Evolutionary conservation across 192 early-diverging fungal genomes (phyloP).

Genomic region (Coemansia sp.): DNA sequence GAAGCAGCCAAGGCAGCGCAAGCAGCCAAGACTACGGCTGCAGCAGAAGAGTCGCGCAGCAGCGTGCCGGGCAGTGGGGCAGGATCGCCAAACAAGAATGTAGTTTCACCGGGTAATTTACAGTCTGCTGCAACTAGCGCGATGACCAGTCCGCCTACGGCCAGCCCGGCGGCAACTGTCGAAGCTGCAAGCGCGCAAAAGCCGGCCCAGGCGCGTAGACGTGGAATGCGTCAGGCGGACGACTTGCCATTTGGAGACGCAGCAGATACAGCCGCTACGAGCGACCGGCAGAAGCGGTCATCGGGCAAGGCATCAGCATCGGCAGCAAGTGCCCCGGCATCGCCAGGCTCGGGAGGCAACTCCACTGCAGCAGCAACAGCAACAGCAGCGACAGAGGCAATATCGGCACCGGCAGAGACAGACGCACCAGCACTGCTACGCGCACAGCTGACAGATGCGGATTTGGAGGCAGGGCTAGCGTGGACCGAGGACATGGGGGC

Average conservation of each 20-base stretch:
- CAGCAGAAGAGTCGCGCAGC: conserved; percentile 5
- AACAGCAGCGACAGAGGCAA: background rate
- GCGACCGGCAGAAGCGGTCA: background rate
- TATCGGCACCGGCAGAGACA: background rate
- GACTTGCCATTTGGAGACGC: conserved; percentile 14
- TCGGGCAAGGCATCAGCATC: background rate
- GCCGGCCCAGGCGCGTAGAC: conserved; percentile 17
- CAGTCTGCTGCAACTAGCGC: conserved; percentile 4
- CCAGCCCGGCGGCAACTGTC: background rate
- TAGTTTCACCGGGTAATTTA: background rate
- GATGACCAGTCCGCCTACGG: conserved; percentile 9
- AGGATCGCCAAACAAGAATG: background rate
- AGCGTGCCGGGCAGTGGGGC: background rate
- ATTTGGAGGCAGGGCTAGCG: conserved; percentile 27
- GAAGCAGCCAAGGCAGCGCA: conserved; percentile 19
- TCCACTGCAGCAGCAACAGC: background rate
- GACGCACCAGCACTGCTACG: conserved; percentile 6
- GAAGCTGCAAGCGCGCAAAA: background rate
- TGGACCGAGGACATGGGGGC: conserved; percentile 50
- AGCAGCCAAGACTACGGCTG: background rate
- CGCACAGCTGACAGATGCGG: conserved; percentile 8
- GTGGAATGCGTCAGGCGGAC: conserved; percentile 17
- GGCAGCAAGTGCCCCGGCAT: conserved; percentile 14
- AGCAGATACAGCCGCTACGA: background rate
- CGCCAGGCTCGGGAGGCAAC: conserved; percentile 5